phyloP scores from a whole-genome alignment of 2,329 filamentous ascomycete genomes.

The Talaromyces sp. region DNA sequence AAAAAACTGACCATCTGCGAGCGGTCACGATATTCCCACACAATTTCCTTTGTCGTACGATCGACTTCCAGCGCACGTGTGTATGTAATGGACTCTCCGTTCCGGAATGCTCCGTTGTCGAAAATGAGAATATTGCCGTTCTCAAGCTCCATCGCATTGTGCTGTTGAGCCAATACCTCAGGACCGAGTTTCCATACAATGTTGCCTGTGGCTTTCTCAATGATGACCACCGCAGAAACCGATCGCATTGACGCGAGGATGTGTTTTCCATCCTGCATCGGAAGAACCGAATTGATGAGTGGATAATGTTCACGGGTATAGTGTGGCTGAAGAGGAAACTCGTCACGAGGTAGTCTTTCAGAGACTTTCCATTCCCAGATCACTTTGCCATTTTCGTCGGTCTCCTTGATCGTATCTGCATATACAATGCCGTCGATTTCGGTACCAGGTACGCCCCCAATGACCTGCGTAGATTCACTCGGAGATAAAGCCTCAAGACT shows the following conservation, averaged over 20 bases:
- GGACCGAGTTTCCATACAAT: conserved; percentile 41
- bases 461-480: conserved; percentile 32
- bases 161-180: conserved; percentile 41
- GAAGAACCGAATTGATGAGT: conserved; percentile 42
- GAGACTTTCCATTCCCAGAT: conserved; percentile 43
- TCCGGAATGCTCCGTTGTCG: conserved; percentile 44
- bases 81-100: conserved; percentile 37
- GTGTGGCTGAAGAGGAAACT: conserved; percentile 36
- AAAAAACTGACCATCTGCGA: conserved; percentile 38
- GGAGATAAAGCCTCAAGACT: conserved; percentile 36
- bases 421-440: conserved; percentile 25
- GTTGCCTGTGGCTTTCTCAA: conserved; percentile 35
- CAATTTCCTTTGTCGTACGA: conserved; percentile 34
- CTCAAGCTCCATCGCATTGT: conserved; percentile 40
- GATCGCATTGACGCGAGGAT: conserved; percentile 42
- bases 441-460: conserved; percentile 38
- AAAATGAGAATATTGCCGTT: conserved; percentile 44
- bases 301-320: conserved; percentile 34
- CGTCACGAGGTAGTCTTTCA: conserved; percentile 35
- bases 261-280: conserved; percentile 35
- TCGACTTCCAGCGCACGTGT: conserved; percentile 41
- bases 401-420: conserved; percentile 42
- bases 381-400: conserved; percentile 34
- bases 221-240: conserved; percentile 41
- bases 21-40: conserved; percentile 42